These are phyloP conservation scores for Erigeron canadensis DNA, from an alignment of 129 eudicot species.

Conservation along the genomic window DNA sequence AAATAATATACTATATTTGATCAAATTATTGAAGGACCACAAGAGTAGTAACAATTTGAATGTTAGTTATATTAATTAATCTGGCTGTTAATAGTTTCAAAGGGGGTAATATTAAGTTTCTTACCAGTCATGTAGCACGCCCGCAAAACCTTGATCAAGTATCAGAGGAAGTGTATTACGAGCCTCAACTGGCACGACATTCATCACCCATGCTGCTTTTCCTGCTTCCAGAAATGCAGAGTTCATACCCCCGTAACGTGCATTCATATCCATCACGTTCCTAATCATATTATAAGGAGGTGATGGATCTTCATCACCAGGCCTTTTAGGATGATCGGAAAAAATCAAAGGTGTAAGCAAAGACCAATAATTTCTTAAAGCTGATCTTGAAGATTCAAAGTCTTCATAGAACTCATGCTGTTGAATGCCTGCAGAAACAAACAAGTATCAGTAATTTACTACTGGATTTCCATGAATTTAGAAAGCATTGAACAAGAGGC, in stretches of 20 bases:
- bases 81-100: not conserved
- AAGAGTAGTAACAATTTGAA: not conserved
- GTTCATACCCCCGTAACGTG: constrained; percentile 80
- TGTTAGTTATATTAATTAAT: not conserved
- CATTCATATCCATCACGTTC: constrained; percentile 96
- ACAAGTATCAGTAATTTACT: not conserved
- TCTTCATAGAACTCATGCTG: constrained; percentile 66
- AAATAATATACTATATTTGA: not conserved
- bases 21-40: not conserved
- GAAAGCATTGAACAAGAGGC: not conserved
- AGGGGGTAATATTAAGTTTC: constrained; percentile 4
- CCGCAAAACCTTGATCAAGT: constrained; percentile 88
- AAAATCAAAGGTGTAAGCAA: constrained; percentile 90
- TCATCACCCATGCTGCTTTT: constrained; percentile 94
- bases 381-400: constrained; percentile 56
- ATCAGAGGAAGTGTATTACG: constrained; percentile 82
- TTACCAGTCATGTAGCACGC: constrained; percentile 94
- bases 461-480: too few species aligned
- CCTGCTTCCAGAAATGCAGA: constrained; percentile 73
- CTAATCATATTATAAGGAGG: constrained; percentile 93
- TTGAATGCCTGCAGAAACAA: constrained; percentile 57
- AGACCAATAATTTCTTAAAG: constrained; percentile 80
- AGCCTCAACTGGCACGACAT: constrained; percentile 61
- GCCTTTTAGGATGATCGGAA: constrained; percentile 97
- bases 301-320: constrained; percentile 92